These are phyloP conservation scores for Metschnikowia hibisci DNA, from an alignment of 805 yeast species.

Conservation along the genomic window DNA sequence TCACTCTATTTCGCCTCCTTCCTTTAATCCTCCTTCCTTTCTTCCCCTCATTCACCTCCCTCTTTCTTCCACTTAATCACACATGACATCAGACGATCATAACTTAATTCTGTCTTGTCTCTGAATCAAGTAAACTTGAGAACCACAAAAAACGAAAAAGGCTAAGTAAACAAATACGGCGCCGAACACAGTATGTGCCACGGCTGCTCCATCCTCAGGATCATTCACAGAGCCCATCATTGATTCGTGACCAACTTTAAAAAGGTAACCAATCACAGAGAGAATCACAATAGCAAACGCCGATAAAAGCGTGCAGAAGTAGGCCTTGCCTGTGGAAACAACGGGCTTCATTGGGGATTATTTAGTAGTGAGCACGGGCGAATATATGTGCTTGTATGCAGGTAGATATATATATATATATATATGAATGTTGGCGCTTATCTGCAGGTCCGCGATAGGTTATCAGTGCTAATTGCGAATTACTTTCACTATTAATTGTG, in stretches of 20 bases:
- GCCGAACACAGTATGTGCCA: slow-evolving; percentile 83
- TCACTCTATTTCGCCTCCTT: too few species aligned
- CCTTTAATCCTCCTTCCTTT: too few species aligned
- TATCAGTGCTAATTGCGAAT: too few species aligned
- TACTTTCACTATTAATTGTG: too few species aligned
- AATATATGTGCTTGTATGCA: neutral
- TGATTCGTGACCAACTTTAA: slow-evolving; percentile 77
- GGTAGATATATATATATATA: too few species aligned
- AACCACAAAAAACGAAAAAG: slow-evolving; percentile 87
- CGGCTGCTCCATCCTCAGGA: slow-evolving; percentile 92
- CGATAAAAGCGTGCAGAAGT: slow-evolving; percentile 91
- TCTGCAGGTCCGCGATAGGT: too few species aligned
- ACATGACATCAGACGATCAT: neutral
- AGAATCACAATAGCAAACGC: slow-evolving; percentile 89
- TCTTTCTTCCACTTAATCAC: too few species aligned
- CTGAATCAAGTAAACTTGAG: slow-evolving; percentile 63
- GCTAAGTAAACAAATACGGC: slow-evolving; percentile 80
- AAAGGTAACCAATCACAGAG: slow-evolving; percentile 77
- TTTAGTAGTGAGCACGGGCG: neutral
- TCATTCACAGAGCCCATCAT: slow-evolving; percentile 89
- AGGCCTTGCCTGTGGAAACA: slow-evolving; percentile 71
- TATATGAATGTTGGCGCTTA: too few species aligned
- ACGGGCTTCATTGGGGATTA: slow-evolving; percentile 38
- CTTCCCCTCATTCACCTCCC: neutral
- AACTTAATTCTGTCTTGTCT: slow-evolving; percentile 62